Base-by-base conservation (phyloP, 2,329 filamentous ascomycete genomes). In the Paramyrothecium sp. region DNA sequence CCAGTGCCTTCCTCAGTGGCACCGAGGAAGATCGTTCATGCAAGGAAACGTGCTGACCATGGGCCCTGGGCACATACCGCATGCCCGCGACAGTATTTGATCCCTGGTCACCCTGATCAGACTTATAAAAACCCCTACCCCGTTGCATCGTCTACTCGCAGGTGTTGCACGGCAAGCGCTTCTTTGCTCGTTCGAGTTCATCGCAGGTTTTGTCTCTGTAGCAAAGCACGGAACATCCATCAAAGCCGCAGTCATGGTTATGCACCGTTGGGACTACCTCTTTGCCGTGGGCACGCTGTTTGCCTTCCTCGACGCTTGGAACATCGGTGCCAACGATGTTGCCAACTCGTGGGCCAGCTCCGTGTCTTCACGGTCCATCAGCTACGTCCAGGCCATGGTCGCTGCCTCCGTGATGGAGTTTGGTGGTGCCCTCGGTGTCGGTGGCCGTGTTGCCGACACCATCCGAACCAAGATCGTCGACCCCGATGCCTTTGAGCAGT, bases 341-440 rank as follows among this genome's bases (percentile, higher is more conserved):
- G 88, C 89, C 72, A 91, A 91, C 77, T 84, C 87, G 2, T 91
- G 86, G 84, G 88, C 88, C 16, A 89, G 86, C 30, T 88, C 84
- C 62, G 89, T 91, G 58, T 89, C 86, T 1, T 90, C 88, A 3
- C 79, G 87, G 44, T 90, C 88, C 57, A 71, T 89, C 47, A 81
- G 81, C 20, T 83, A 87, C 69, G 59, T 81, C 54, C 84, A 88
- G 69, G 85, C 83, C 62, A 84, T 85, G 83, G 61, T 80, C 13
- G 72, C 84, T 23, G 84, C 81, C 41, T 78, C 80, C 49, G 67
- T 87, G 58, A 85, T 87, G 75, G 86, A 89, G 70, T 84, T 88
- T 63, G 70, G 77, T n/a, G 86, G 86, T 54, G 78, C 82, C 46
- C 75, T 88, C 33, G 81, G 81, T 57, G 84, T 88, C 51, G 86